Evolutionary conservation across 2,329 filamentous ascomycete species (phyloP).

Genomic region (Cladorrhinum sp.): DNA sequence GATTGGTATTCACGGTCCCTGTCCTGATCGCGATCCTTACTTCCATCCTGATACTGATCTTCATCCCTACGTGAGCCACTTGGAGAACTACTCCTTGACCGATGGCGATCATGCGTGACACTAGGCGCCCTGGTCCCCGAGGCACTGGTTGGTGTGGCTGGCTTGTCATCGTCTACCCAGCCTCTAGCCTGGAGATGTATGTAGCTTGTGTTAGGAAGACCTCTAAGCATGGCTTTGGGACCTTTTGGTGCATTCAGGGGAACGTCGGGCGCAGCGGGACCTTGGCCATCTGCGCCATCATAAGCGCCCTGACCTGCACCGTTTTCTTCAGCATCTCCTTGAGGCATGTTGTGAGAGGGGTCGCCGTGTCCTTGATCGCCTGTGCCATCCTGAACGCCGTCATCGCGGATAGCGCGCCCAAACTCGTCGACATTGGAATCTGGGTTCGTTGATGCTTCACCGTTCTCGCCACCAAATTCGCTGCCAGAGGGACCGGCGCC

Average conservation of each 20-base stretch:
- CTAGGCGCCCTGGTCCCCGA: constrained; percentile 33
- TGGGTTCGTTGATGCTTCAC: constrained; percentile 20
- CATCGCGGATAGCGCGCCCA: constrained; percentile 30
- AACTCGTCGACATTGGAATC: constrained; percentile 33
- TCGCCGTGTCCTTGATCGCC: constrained; percentile 22
- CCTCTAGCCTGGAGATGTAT: constrained; percentile 57
- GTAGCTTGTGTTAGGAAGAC: constrained; percentile 76
- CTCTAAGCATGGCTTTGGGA: constrained; percentile 91
- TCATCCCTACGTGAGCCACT: constrained; percentile 18
- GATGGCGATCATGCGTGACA: constrained; percentile 33
- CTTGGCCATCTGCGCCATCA: constrained; percentile 12
- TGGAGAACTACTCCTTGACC: constrained; percentile 49
- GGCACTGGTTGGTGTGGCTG: constrained; percentile 32
- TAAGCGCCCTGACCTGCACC: constrained; percentile 3
- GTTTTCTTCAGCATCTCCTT: constrained; percentile 25
- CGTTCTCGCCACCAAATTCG: constrained; percentile 19
- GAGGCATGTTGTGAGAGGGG: constrained; percentile 20
- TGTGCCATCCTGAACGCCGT: constrained; percentile 16
- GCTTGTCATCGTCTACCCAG: constrained; percentile 40
- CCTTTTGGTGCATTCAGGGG: constrained; percentile 80
- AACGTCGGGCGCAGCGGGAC: constrained; percentile 36
- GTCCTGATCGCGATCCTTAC: constrained; percentile 21
- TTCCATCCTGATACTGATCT: constrained; percentile 24
- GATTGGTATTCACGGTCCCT: constrained; percentile 20
- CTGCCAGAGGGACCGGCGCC: constrained; percentile 13